Conservation (phyloP, 1,284 basidiomycete species). For the Leccinum pachyderme region DNA sequence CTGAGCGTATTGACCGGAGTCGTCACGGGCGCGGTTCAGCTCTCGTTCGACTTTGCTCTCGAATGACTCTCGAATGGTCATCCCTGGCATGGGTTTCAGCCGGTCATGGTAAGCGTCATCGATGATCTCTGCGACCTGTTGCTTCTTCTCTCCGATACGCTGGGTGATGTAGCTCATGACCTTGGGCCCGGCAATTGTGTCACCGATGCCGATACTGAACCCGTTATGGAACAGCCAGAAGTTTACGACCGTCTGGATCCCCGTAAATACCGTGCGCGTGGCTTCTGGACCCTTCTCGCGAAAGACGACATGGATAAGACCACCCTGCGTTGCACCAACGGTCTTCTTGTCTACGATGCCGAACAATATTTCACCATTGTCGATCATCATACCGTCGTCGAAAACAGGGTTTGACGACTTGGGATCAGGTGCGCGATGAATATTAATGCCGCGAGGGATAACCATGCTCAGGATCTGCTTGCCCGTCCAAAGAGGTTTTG, state of each 20-base stretch:
- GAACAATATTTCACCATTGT: conserved; percentile 95
- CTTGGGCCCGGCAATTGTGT: conserved; percentile 90
- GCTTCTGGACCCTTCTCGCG: conserved; percentile 96
- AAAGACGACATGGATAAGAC: conserved; percentile 96
- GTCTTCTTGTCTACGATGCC: conserved; percentile 99
- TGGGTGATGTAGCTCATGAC: conserved; percentile 89
- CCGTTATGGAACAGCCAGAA: conserved; percentile 99
- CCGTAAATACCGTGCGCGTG: conserved; percentile 91
- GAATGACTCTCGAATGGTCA: conserved; percentile 99
- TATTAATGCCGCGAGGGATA: conserved; percentile 97
- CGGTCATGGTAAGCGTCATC: conserved; percentile 79
- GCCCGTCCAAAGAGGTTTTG: conserved; percentile 96
- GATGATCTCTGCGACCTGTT: conserved; percentile 70
- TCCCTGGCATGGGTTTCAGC: conserved; percentile 88
- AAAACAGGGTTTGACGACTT: conserved; percentile 81
- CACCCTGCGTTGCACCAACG: conserved; percentile 92
- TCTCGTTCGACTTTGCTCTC: conserved; percentile 90
- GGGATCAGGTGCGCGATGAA: conserved; percentile 76
- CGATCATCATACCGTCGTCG: conserved; percentile 95
- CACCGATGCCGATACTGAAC: conserved; percentile 98
- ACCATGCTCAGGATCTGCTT: conserved; percentile 95
- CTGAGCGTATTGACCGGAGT: conserved; percentile 93
- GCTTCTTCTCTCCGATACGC: conserved; percentile 82
- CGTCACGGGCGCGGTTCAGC: conserved; percentile 95
- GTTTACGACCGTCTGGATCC: conserved; percentile 94